A percentile compares a stretch with the other conserved stretches of the same genome.
phyloP scores from a whole-genome alignment of 2,329 filamentous ascomycete genomes.

The Lasiodiplodia sp. region DNA sequence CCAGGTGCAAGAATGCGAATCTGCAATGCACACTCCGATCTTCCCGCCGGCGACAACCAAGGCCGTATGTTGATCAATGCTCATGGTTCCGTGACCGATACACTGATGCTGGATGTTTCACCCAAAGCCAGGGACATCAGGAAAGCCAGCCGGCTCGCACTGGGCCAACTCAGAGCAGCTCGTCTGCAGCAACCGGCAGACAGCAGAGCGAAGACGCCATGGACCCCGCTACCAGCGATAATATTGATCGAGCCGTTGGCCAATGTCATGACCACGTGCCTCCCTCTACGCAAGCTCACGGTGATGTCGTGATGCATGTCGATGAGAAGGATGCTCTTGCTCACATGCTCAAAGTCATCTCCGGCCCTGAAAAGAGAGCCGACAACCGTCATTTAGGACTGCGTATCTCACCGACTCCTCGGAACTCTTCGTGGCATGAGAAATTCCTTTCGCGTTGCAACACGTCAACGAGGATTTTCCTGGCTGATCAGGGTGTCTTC shows the following conservation, averaged over 20 bases:
- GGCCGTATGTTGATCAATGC: background rate
- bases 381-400: background rate
- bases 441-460: background rate
- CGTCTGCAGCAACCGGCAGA: background rate
- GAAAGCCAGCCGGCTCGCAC: background rate
- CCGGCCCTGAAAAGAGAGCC: background rate
- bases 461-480: background rate
- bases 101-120: background rate
- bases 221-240: background rate
- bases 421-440: background rate
- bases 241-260: background rate
- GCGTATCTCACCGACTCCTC: background rate
- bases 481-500: background rate
- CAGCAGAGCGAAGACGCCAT: background rate
- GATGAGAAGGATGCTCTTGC: background rate
- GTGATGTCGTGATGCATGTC: background rate
- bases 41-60: background rate
- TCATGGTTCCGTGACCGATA: background rate
- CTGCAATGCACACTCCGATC: background rate
- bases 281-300: background rate
- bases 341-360: background rate
- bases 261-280: background rate
- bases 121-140: background rate
- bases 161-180: background rate
- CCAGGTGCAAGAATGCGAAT: background rate